Percentiles rank a stretch among this genome's conserved stretches.
Conservation (phyloP, 2,329 filamentous ascomycete genomes). For the Orbilia quercus region DNA sequence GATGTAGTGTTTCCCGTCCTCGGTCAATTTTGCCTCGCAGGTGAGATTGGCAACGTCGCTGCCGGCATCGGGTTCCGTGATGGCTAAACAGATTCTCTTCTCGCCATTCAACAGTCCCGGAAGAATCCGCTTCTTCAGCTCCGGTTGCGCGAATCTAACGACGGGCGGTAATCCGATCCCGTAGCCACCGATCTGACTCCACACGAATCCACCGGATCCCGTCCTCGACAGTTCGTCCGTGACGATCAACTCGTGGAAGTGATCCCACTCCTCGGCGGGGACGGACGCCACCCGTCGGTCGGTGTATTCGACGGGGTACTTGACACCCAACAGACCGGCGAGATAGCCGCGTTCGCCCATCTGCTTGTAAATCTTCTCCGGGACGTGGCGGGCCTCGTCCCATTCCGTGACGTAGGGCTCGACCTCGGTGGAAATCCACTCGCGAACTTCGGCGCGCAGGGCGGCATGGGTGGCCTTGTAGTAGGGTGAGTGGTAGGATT, state of each 20-base stretch:
- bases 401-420: constrained; percentile 94
- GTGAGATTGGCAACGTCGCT: constrained; percentile 94
- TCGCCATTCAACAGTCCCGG: constrained; percentile 89
- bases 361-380: constrained; percentile 89
- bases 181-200: constrained; percentile 97
- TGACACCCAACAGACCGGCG: constrained; percentile 85
- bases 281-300: constrained; percentile 80
- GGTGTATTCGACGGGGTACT: constrained; percentile 81
- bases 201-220: constrained; percentile 91
- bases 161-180: constrained; percentile 93
- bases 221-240: constrained; percentile 93
- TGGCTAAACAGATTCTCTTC: constrained; percentile 96
- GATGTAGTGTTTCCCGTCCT: constrained; percentile 98
- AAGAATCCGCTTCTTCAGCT: constrained; percentile 84
- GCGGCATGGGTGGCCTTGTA: constrained; percentile 94
- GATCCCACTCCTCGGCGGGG: constrained; percentile 88
- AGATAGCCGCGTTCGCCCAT: constrained; percentile 94
- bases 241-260: constrained; percentile 96
- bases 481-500: constrained; percentile 92
- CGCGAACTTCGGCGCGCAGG: constrained; percentile 86
- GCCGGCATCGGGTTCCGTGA: constrained; percentile 95
- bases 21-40: constrained; percentile 92
- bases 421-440: constrained; percentile 90
- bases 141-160: constrained; percentile 89
- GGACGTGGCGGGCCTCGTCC: constrained; percentile 94